Evolutionary conservation across 1,284 basidiomycete species (phyloP).

Genomic region (Ceratobasidium sp.): DNA sequence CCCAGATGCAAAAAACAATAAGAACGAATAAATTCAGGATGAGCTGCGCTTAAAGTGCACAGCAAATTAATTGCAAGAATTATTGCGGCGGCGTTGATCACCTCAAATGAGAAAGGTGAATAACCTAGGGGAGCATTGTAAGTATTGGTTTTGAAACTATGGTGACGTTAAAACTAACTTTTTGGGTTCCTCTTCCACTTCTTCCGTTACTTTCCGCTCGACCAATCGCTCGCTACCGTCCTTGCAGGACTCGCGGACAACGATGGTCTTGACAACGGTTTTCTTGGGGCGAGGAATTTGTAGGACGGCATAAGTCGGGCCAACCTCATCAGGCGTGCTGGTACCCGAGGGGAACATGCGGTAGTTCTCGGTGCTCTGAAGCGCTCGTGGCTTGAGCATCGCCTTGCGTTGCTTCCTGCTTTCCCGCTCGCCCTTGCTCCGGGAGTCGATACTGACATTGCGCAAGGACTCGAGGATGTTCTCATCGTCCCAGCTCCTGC

Average conservation of each 20-base stretch:
- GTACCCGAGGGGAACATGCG: slow-evolving; percentile 23
- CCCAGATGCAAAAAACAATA: slow-evolving; percentile 29
- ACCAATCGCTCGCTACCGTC: slow-evolving; percentile 23
- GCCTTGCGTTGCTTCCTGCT: slow-evolving; percentile 23
- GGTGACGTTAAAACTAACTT: slow-evolving; percentile 13
- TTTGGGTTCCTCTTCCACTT: slow-evolving; percentile 35
- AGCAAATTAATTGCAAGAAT: slow-evolving; percentile 34
- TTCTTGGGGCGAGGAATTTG: slow-evolving; percentile 27
- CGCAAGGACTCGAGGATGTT: slow-evolving; percentile 31
- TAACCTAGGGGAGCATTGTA: slow-evolving; percentile 19
- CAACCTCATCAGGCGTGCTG: slow-evolving; percentile 16
- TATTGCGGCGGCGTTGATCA: not conserved
- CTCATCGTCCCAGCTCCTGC: slow-evolving; percentile 19
- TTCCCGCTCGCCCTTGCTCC: slow-evolving; percentile 11
- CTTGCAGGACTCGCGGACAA: slow-evolving; percentile 5
- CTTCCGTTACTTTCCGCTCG: slow-evolving; percentile 27
- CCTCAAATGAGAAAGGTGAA: slow-evolving; percentile 31
- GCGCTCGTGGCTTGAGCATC: not conserved
- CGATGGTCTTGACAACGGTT: slow-evolving; percentile 30
- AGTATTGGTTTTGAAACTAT: not conserved
- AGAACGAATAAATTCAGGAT: slow-evolving; percentile 38
- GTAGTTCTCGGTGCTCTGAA: slow-evolving; percentile 1
- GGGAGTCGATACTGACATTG: not conserved
- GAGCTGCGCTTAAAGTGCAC: slow-evolving; percentile 8
- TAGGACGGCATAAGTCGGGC: slow-evolving; percentile 32